Evolutionary conservation across 805 yeast genomes (phyloP), one percentile per base, ranked within the genome.

Genomic region (Suhomyces kilbournensis): DNA sequence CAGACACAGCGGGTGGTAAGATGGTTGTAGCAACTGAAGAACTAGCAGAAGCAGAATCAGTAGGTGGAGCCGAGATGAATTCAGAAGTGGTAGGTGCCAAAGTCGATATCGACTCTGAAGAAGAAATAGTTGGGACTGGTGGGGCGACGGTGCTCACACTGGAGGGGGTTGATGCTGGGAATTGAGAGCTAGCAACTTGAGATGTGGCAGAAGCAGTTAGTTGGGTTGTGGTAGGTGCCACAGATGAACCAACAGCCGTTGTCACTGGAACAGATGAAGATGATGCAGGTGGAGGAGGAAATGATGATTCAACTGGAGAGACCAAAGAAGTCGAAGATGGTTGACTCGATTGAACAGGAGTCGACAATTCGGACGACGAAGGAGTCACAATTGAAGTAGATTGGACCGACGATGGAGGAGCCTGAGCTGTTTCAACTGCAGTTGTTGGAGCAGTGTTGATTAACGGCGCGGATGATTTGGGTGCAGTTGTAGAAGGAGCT

Each of bases 211-310:
- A 32, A 32, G 35, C 35, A 32, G 8, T 3, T n/a, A 9, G 17
- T 32, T n/a, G 35, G 17, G 35, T 6, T 3, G 38, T 23, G 14
- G 53, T 34, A n/a, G 44, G 12, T 2, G n/a, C 39, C 14, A 12
- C 39, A 14, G 48, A 19, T 23, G 49, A 19, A 44, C 4, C 40
- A 39, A 25, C 45, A 19, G 43, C 19, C 14, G 39, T 14, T 1
- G 45, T 9, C 8, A 28, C 43, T 43, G 48, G 44, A 45, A 38
- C 32, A 14, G 47, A 38, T 30, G 44, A 46, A 10, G 34, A n/a
- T 15, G 26, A 26, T 7, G 48, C 12, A 9, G 48, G 9, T 17
- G 28, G 7, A 28, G 23, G 6, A 15, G 48, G 42, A 46, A 30
- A 8, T 9, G 46, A 26, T 8, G 47, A 22, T 19, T 9, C n/a